Evolutionary conservation across 2,329 filamentous ascomycete genomes (phyloP), one percentile per base, ranked within the genome.

Genomic region (Exophiala calicioides): DNA sequence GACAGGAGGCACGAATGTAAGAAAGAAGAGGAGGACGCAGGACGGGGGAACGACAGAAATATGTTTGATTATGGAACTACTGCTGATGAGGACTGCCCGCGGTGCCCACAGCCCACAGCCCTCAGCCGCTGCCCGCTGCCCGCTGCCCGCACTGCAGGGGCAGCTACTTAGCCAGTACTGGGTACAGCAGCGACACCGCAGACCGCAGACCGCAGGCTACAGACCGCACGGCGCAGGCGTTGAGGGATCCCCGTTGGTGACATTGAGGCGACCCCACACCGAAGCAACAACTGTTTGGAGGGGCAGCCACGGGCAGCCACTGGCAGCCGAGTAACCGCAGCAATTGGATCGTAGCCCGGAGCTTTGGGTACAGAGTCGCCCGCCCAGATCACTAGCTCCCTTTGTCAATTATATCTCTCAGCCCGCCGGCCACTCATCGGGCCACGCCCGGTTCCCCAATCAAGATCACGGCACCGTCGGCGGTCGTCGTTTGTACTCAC

Each of bases 231-330:
- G n/a, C n/a, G n/a, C n/a, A n/a, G n/a, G n/a, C n/a, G n/a, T n/a
- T n/a, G n/a, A n/a, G n/a, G n/a, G n/a, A n/a, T n/a, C n/a, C n/a
- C n/a, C n/a, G n/a, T n/a, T n/a, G n/a, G n/a, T n/a, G n/a, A n/a
- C 20, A 26, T 20, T 21, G 9, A 31, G 44, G 40, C 50, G 44
- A 52, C 44, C 37, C 30, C 7, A 33, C 15, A 16, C n/a, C 15
- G 54, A 57, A 52, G 57, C 58, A 59, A 55, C 48, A 55, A 52
- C 56, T 43, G 48, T 31, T 46, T 50, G 50, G 50, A 53, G 50
- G 50, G 48, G 48, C 47, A 50, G 30, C 15, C 18, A 19, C n/a
- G n/a, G n/a, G n/a, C n/a, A 23, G 23, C 30, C 12, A 20, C 18
- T 4, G 38, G 16, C 41, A 20, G 36, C 30, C 18, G 20, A 26